These are phyloP conservation scores for Candida suzukii DNA, from an alignment of 805 yeast genomes.

Conservation along the genomic window DNA sequence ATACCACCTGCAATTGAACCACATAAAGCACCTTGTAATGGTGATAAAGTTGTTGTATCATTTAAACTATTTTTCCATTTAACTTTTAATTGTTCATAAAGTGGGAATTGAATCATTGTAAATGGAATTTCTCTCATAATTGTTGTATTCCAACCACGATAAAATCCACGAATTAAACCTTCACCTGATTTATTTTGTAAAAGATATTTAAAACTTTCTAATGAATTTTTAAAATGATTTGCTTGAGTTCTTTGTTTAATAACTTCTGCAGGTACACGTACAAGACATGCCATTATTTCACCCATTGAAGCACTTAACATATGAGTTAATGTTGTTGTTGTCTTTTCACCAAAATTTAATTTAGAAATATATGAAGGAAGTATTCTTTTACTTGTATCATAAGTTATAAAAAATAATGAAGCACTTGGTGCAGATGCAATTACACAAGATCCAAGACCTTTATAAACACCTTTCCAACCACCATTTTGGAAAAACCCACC, in stretches of 20 bases:
- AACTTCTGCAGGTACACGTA: constrained; percentile 95
- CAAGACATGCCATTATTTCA: constrained; percentile 87
- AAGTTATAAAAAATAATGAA: constrained; percentile 71
- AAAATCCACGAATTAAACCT: constrained; percentile 70
- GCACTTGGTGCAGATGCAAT: constrained; percentile 94
- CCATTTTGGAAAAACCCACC: constrained; percentile 94
- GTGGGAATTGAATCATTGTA: constrained; percentile 91
- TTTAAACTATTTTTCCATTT: constrained; percentile 40
- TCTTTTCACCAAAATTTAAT: constrained; percentile 3
- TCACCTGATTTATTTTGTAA: constrained; percentile 65
- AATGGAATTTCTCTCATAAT: constrained; percentile 95
- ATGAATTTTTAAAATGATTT: constrained; percentile 47
- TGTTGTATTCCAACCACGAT: constrained; percentile 91
- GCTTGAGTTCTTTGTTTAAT: constrained; percentile 94
- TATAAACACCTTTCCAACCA: constrained; percentile 85
- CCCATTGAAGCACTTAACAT: constrained; percentile 88
- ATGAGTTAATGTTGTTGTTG: constrained; percentile 46
- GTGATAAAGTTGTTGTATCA: constrained; percentile 35
- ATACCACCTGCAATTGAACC: constrained; percentile 79
- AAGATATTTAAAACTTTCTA: constrained; percentile 58
- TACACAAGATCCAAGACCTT: constrained; percentile 89
- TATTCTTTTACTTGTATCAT: constrained; percentile 59
- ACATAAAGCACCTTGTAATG: constrained; percentile 76
- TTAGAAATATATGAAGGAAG: constrained; percentile 17
- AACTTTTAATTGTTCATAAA: constrained; percentile 77